phyloP scores from a whole-genome alignment of 352 stramenopile species.

The Globisporangium canariense region DNA sequence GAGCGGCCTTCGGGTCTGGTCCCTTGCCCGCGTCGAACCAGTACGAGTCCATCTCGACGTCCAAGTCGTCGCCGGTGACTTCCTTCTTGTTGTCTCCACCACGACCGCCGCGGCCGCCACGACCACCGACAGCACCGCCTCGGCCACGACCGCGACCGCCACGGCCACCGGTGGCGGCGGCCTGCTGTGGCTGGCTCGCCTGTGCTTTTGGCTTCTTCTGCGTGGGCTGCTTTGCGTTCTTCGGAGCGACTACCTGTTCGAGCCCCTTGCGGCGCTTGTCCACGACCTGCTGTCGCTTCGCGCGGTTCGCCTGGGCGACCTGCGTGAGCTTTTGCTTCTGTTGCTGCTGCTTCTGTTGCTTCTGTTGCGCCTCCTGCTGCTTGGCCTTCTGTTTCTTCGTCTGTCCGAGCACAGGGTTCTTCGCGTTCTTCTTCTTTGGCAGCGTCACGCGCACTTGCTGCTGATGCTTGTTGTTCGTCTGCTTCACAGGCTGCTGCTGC shows the following conservation, averaged over 20 bases:
- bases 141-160: slow-evolving; percentile 24
- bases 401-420: slow-evolving; percentile 16
- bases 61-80: slow-evolving; percentile 69
- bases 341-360: slow-evolving; percentile 42
- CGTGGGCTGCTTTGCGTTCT: slow-evolving; percentile 31
- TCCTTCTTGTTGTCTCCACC: slow-evolving; percentile 42
- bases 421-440: slow-evolving; percentile 22
- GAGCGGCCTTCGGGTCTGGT: slow-evolving; percentile 73
- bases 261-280: slow-evolving; percentile 74
- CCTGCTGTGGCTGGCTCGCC: neutral
- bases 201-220: slow-evolving; percentile 27
- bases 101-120: slow-evolving; percentile 25
- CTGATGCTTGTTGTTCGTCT: slow-evolving; percentile 16
- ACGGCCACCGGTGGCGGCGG: slow-evolving; percentile 10
- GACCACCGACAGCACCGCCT: slow-evolving; percentile 19
- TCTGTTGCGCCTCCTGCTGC: slow-evolving; percentile 28
- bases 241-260: slow-evolving; percentile 16
- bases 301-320: slow-evolving; percentile 54
- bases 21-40: slow-evolving; percentile 88
- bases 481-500: slow-evolving; percentile 15
- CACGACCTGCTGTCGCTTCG: slow-evolving; percentile 73
- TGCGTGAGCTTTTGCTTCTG: slow-evolving; percentile 68
- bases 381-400: slow-evolving; percentile 18
- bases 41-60: slow-evolving; percentile 88
- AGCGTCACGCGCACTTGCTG: slow-evolving; percentile 21